phyloP scores from a whole-genome alignment of 257 asterid species.

The Solanum raphanifolium region DNA sequence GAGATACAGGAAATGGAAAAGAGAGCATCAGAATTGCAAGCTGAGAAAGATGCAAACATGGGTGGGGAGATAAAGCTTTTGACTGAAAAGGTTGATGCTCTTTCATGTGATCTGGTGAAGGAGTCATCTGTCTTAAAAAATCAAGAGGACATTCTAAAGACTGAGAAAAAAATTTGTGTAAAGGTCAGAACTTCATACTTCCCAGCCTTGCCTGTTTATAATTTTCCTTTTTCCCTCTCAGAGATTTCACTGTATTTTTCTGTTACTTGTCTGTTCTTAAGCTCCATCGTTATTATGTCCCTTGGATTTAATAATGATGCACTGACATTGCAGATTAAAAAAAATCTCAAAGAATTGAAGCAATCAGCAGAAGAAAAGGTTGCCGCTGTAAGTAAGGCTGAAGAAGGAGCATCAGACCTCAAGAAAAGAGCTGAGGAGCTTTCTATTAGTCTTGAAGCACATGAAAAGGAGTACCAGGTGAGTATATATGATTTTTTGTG shows the following conservation, averaged over 20 bases:
- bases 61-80: constrained; percentile 81
- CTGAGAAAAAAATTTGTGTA: constrained; percentile 55
- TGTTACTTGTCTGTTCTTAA: background rate
- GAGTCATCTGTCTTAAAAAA: constrained; percentile 64
- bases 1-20: constrained; percentile 68
- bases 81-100: constrained; percentile 69
- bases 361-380: constrained; percentile 70
- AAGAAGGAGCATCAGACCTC: constrained; percentile 80
- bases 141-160: constrained; percentile 57
- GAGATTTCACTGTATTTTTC: background rate
- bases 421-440: constrained; percentile 56
- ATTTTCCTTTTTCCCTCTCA: background rate
- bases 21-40: constrained; percentile 42
- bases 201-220: background rate
- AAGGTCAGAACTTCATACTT: constrained; percentile 37
- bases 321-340: constrained; percentile 44
- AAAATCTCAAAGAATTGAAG: constrained; percentile 63
- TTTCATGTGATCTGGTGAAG: constrained; percentile 69
- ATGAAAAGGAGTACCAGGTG: constrained; percentile 92
- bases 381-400: constrained; percentile 55
- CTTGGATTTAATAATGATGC: background rate
- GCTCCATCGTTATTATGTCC: background rate
- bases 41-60: constrained; percentile 74
- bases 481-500: background rate
- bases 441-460: constrained; percentile 71